These are phyloP conservation scores for Colletotrichum camelliae DNA, from an alignment of 2,329 filamentous ascomycete genomes.

Conservation along the genomic window DNA sequence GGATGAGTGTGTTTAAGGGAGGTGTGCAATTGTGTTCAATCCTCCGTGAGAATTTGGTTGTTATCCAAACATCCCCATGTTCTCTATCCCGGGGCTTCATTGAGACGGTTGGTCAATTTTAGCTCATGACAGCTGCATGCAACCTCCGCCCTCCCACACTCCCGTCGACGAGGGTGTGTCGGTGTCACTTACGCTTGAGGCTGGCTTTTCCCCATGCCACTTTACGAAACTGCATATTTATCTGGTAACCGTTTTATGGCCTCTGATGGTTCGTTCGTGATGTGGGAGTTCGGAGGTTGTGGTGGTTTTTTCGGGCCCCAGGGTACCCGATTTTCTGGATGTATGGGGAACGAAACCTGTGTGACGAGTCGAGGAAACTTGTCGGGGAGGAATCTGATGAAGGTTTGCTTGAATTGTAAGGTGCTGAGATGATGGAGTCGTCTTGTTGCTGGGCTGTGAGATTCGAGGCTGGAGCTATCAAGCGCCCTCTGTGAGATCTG, in stretches of 20 bases:
- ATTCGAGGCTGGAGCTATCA: no score
- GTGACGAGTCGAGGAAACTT: no score
- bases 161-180: not conserved
- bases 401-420: no score
- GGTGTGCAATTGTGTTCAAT: not conserved
- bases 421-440: no score
- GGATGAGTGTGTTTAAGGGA: rapidly evolving
- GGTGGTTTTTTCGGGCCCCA: not conserved
- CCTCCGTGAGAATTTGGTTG: not conserved
- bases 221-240: not conserved
- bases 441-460: no score
- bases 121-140: not conserved
- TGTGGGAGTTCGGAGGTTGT: not conserved
- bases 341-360: no score
- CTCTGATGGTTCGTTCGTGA: not conserved
- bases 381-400: no score
- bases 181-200: not conserved
- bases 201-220: not conserved
- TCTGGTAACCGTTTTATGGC: rapidly evolving
- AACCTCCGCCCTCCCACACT: not conserved
- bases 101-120: not conserved
- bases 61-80: no score
- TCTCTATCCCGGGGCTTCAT: not conserved
- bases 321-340: not conserved
- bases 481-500: no score